Percentiles rank a stretch among this genome's conserved stretches.
Conservation (phyloP, 129 eudicot genomes). For the Arctium lappa region DNA sequence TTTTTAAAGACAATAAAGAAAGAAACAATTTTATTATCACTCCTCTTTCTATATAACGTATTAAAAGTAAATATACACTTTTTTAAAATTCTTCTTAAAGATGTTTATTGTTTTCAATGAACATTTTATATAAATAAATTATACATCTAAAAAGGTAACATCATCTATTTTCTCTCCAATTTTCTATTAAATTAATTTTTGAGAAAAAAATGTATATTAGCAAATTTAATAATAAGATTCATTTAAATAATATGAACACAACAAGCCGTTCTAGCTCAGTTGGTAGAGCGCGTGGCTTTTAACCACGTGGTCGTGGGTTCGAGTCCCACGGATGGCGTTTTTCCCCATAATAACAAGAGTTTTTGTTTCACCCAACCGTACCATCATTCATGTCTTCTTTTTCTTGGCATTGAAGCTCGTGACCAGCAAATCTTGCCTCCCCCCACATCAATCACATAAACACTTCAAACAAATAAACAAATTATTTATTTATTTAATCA, state of each 20-base stretch:
- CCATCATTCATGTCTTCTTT: background rate
- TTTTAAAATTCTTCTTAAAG: background rate
- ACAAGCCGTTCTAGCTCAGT: conserved; percentile 47
- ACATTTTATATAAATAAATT: too few relatives aligned
- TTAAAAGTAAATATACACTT: too few relatives aligned
- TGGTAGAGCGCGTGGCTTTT: conserved; percentile 93
- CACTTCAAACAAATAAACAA: background rate
- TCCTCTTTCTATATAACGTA: too few relatives aligned
- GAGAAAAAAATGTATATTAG: too few relatives aligned
- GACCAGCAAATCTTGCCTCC: background rate
- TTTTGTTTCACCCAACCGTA: background rate
- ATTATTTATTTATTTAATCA: background rate
- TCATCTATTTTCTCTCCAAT: background rate
- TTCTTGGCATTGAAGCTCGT: background rate
- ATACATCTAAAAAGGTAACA: too few relatives aligned
- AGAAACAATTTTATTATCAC: too few relatives aligned
- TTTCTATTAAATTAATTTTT: too few relatives aligned
- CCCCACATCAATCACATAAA: background rate
- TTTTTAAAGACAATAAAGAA: too few relatives aligned
- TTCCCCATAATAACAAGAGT: background rate
- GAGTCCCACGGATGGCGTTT: conserved; percentile 69
- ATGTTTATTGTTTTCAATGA: too few relatives aligned
- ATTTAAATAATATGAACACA: background rate
- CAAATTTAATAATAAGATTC: too few relatives aligned
- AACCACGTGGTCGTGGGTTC: conserved; percentile 94